Evolutionary conservation across 2,329 filamentous ascomycete species (phyloP), one percentile per base, ranked within the genome.

Genomic region (Aspergillus calidoustus): DNA sequence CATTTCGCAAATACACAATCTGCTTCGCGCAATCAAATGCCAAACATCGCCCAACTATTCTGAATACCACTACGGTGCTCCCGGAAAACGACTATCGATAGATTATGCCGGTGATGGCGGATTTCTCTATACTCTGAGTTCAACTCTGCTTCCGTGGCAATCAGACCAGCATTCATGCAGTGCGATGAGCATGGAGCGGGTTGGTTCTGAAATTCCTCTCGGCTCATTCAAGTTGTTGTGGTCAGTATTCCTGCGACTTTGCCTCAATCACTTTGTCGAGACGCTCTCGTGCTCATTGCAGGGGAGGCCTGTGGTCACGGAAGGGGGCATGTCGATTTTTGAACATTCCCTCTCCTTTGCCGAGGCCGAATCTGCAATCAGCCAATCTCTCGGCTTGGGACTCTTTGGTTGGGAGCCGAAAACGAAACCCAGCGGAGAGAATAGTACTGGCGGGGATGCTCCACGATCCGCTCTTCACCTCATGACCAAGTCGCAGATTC

Each of bases 341-440:
- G 95, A 99, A 74, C 93, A 97, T 72, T 97, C 93, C 0, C 83
- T 99, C 8, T 94, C 94, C 2, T 99, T 98, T 79, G 92, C 94
- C 11, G 95, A 99, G 77, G 94, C 94, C 8, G 95, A 99, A 75
- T 90, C 91, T 31, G 91, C 93, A 66, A 89, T 97, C 50, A 89
- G 89, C 69, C 91, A 89, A 66, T 91, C 93, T 54, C 85, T 97
- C 15, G 89, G 89, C 13, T 87, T 93, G 76, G 87, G 89, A 0
- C 70, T 87, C 0, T 89, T 91, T 70, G 82, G 84, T 25, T 71
- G 81, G 34, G 34, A 41, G 66, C 73, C 84, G 59, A 81, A 82
- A 75, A 60, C 74, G 51, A 72, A 67, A 58, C 68, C 74, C 30
- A 80, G 79, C 22, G 74, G 84, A 57, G 25, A 28, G 25, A 81